Evolutionary conservation across 768 basidiomycete species (phyloP), one percentile per base, ranked within the genome.

Genomic region (Hydnomerulius pinastri): DNA sequence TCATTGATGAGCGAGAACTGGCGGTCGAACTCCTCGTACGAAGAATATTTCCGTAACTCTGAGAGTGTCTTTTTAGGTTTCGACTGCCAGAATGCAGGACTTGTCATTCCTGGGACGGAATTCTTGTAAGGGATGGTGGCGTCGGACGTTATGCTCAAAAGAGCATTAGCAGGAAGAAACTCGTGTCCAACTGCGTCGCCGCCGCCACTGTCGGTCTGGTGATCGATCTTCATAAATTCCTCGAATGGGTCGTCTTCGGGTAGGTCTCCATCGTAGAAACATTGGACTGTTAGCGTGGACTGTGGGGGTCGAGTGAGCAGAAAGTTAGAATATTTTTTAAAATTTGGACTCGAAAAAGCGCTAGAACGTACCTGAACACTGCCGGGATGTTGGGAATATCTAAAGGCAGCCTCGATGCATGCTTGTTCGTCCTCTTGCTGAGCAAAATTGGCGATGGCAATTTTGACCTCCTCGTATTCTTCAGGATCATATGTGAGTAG

Each of bases 351-450:
- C n/a, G 28, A 38, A 20, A 38, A 11, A n/a, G 12, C 15, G n/a
- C 28, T 29, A 15, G 9, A 23, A 40, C 35, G 20, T 12, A 51
- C 50, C 45, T 38, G 21, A 4, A 27, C 5, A 18, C 15, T 17
- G n/a, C 45, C 45, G 7, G 24, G 35, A 24, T 20, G 27, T 15
- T 12, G 35, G 21, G 25, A 30, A 21, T 59, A 29, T 21, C 40
- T 49, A 32, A 48, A 60, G 4, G 43, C 30, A 25, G 46, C 50
- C 13, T 32, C 47, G n/a, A 60, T 28, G 4, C 51, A 41, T 12
- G 53, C 54, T 30, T 36, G 52, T 24, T 38, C 28, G 23, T 56
- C 51, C 12, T 28, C 23, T 12, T 35, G 20, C 30, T 21, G 4
- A 8, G 24, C 5, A 13, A 56, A 49, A 1, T 21, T 38, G 6